A percentile compares a stretch with the other conserved stretches of the same genome.
Conservation (phyloP, 192 early-diverging fungal species). For the Coemansia umbellata region DNA sequence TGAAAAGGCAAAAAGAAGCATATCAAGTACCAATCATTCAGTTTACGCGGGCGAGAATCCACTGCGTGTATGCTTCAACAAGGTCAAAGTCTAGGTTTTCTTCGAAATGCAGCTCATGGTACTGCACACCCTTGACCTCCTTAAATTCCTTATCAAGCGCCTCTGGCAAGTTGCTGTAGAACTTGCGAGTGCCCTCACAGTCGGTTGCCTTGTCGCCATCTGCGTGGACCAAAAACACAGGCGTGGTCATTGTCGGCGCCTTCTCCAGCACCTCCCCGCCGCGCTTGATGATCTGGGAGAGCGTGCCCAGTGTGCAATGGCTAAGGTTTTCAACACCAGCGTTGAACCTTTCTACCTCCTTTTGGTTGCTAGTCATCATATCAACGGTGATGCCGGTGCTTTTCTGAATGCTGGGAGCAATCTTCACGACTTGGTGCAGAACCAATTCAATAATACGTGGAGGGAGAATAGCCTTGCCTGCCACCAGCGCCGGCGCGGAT, state of each 20-base stretch:
- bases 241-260: constrained; percentile 18
- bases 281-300: constrained; percentile 23
- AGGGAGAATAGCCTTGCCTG: constrained; percentile 27
- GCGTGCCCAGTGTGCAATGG: constrained; percentile 30
- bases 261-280: constrained; percentile 22
- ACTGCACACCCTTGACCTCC: constrained; percentile 22
- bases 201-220: constrained; percentile 43
- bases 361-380: constrained; percentile 42
- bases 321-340: constrained; percentile 24
- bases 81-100: constrained; percentile 31
- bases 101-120: constrained; percentile 52
- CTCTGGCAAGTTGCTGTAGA: constrained; percentile 30
- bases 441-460: constrained; percentile 15
- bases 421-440: constrained; percentile 21
- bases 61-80: constrained; percentile 28
- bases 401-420: constrained; percentile 35
- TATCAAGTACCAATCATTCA: neutral
- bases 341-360: constrained; percentile 25
- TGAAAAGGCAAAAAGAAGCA: neutral
- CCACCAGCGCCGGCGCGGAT: constrained; percentile 33
- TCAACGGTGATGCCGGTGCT: constrained; percentile 25
- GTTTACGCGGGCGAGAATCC: constrained; percentile 33
- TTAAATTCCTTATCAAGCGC: constrained; percentile 45
- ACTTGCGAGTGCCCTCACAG: constrained; percentile 21
- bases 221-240: constrained; percentile 45